Evolutionary conservation across 495 filamentous ascomycete genomes (phyloP), one percentile per base, ranked within the genome.

Genomic region (Tuber borchii): DNA sequence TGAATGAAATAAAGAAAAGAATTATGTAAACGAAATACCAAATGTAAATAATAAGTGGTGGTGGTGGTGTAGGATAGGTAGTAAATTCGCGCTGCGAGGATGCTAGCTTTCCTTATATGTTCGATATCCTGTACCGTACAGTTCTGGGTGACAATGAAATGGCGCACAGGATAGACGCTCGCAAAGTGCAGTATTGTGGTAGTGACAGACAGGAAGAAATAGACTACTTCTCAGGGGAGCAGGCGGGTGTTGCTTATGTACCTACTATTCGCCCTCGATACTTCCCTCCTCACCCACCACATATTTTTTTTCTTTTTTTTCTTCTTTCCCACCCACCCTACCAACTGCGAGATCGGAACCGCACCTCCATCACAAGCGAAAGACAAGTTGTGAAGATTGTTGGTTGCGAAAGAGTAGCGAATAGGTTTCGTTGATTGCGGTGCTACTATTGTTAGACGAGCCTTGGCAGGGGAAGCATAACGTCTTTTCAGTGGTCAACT

Each of bases 71-170:
- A 65, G 56, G 56, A 65, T 65, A 34, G 56, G 56, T 31, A 65
- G 56, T 65, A 65, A 34, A 65, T 65, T 65, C 56, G 56, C 56
- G 56, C 56, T 65, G 56, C 56, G 56, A 65, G 56, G 56, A 65
- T 65, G 26, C 56, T 65, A 34, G 56, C 56, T 65, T 65, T 65
- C 56, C 56, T 65, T 65, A 65, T 65, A 65, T 65, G 31, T 65
- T 34, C 56, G 56, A 65, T 65, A 65, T 65, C 56, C 56, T 65
- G 56, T 65, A 65, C 56, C 56, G 56, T 34, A 65, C 3, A n/a
- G 26, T 65, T 65, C 12, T 34, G 26, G 26, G 10, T 65, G 56
- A 34, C 26, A 34, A 34, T 65, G 56, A 65, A 65, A 34, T 65
- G 31, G 56, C 17, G 56, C 14, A 26, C 56, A 65, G 56, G 56